phyloP scores from a whole-genome alignment of 495 filamentous ascomycete genomes.

The Pyronema domesticum region DNA sequence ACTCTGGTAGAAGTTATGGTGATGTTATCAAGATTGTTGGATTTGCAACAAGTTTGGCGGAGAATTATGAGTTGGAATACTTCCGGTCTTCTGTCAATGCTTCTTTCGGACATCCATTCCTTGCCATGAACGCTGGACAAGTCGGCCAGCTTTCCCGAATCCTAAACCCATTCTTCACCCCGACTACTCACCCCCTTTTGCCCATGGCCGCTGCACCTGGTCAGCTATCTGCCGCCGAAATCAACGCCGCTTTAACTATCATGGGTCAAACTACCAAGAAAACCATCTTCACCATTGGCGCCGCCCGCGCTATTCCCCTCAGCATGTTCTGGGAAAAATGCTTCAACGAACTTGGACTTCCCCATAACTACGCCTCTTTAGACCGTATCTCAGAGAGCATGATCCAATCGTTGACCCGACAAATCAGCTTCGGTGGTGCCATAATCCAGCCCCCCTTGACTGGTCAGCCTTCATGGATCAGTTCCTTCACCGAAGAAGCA shows the following conservation, averaged over 20 bases:
- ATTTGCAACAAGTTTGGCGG: slow-evolving; percentile 55
- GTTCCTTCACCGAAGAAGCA: slow-evolving; percentile 50
- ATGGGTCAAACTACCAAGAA: slow-evolving; percentile 67
- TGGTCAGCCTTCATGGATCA: slow-evolving; percentile 37
- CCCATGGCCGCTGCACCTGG: slow-evolving; percentile 73
- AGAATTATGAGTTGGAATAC: slow-evolving; percentile 75
- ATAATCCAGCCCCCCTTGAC: slow-evolving; percentile 56
- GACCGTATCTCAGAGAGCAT: slow-evolving; percentile 48
- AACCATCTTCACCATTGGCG: slow-evolving; percentile 40
- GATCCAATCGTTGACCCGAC: slow-evolving; percentile 46
- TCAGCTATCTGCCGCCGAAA: slow-evolving; percentile 66
- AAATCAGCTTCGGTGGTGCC: slow-evolving; percentile 59
- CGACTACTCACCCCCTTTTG: slow-evolving; percentile 66
- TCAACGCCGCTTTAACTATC: slow-evolving; percentile 57
- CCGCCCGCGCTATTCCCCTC: slow-evolving; percentile 31
- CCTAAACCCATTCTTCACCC: slow-evolving; percentile 66
- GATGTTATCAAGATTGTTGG: slow-evolving; percentile 83
- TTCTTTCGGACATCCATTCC: slow-evolving; percentile 47
- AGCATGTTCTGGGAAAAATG: slow-evolving; percentile 49
- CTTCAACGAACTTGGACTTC: slow-evolving; percentile 71
- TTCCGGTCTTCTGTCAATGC: slow-evolving; percentile 55
- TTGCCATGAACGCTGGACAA: slow-evolving; percentile 72
- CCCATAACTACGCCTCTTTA: slow-evolving; percentile 58
- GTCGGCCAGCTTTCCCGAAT: slow-evolving; percentile 63
- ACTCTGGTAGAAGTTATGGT: slow-evolving; percentile 50